Percentiles rank a stretch among this genome's conserved stretches.
These are phyloP conservation scores for Fusarium odoratissimum DNA, from an alignment of 2,329 filamentous ascomycete genomes.

Conservation along the genomic window DNA sequence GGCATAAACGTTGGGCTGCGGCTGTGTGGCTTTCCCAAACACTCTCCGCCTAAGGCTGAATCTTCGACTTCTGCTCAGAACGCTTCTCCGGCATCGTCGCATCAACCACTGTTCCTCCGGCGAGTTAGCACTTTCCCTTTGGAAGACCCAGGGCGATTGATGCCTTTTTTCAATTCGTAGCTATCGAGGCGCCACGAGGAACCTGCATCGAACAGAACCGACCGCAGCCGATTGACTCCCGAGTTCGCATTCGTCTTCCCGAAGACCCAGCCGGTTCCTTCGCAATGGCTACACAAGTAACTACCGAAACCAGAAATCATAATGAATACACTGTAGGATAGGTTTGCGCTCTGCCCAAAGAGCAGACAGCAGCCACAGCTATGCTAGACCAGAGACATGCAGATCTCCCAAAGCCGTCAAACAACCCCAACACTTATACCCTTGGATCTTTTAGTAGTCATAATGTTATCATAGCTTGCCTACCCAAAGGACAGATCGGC, in stretches of 20 bases:
- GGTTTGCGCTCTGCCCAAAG: background rate
- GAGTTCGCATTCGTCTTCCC: too few relatives aligned
- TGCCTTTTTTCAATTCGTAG: background rate
- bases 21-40: too few relatives aligned
- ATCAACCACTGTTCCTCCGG: background rate
- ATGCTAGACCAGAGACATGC: constrained; percentile 1
- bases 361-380: background rate
- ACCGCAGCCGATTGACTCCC: background rate
- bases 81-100: background rate
- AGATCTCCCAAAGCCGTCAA: background rate
- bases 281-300: background rate
- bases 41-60: too few relatives aligned
- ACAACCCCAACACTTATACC: background rate
- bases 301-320: background rate
- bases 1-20: too few relatives aligned
- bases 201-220: background rate
- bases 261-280: background rate
- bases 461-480: background rate
- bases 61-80: background rate
- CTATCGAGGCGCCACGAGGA: background rate
- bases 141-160: background rate
- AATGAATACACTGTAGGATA: background rate
- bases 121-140: background rate
- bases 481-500: background rate
- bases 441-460: background rate